phyloP scores from a whole-genome alignment of 257 asterid genomes.

The Paulownia fortunei region DNA sequence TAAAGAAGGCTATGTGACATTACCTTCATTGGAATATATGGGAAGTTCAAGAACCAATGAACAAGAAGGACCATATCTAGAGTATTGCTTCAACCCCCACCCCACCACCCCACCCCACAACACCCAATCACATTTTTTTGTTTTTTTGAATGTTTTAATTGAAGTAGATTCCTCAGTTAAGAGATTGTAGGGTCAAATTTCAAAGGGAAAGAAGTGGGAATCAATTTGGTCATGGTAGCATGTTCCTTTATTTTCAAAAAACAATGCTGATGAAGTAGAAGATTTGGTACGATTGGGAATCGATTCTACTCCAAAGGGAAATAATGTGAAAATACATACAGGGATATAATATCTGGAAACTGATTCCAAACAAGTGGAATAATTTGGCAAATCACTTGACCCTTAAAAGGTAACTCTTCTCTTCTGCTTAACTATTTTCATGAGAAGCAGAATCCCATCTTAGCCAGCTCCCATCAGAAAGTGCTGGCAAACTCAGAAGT shows the following conservation, averaged over 20 bases:
- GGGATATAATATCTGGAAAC: slow-evolving; percentile 28
- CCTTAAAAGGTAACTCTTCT: not conserved
- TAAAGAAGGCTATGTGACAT: no score
- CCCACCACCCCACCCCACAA: no score
- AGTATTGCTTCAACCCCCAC: no score
- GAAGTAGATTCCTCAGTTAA: slow-evolving; percentile 19
- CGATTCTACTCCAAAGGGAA: slow-evolving; percentile 29
- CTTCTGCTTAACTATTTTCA: not conserved
- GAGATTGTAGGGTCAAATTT: slow-evolving; percentile 28
- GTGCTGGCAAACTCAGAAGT: not conserved
- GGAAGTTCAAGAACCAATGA: not conserved
- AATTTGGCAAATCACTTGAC: slow-evolving; percentile 31
- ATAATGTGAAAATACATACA: slow-evolving; percentile 27
- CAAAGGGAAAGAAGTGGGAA: slow-evolving; percentile 41
- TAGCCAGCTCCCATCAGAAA: not conserved
- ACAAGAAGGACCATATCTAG: no score
- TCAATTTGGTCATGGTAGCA: slow-evolving; percentile 26
- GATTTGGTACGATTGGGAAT: slow-evolving; percentile 46
- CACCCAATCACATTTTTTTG: no score
- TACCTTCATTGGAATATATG: no score
- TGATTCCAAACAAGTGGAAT: slow-evolving; percentile 42
- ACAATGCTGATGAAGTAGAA: slow-evolving; percentile 31
- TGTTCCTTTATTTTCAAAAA: slow-evolving; percentile 33
- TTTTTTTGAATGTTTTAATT: not conserved
- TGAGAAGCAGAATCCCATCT: not conserved